Conservation (phyloP, 495 filamentous ascomycete species). For the Aspergillus funiculosus region DNA sequence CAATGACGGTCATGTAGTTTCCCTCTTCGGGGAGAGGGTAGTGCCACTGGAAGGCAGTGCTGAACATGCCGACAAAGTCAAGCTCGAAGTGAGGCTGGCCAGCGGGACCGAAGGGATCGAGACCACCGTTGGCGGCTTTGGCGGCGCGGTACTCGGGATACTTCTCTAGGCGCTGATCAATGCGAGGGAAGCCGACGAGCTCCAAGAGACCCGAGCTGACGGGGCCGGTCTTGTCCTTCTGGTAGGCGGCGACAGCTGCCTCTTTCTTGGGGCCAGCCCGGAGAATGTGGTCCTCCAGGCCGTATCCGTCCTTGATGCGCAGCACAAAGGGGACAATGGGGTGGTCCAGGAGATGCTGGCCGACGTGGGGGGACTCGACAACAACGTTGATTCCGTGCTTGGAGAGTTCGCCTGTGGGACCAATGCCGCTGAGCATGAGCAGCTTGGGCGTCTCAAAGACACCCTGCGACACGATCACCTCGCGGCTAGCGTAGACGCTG, state of each 20-base stretch:
- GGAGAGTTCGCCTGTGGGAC: slow-evolving; percentile 38
- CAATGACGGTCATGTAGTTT: slow-evolving; percentile 51
- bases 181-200: slow-evolving; percentile 51
- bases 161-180: slow-evolving; percentile 46
- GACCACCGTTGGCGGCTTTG: slow-evolving; percentile 45
- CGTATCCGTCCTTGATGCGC: slow-evolving; percentile 48
- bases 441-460: slow-evolving; percentile 44
- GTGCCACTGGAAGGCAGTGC: slow-evolving; percentile 60
- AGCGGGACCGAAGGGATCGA: slow-evolving; percentile 54
- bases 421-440: slow-evolving; percentile 45
- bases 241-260: slow-evolving; percentile 41
- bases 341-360: slow-evolving; percentile 56
- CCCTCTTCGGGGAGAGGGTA: slow-evolving; percentile 46
- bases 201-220: slow-evolving; percentile 48
- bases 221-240: slow-evolving; percentile 46
- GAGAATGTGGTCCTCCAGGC: slow-evolving; percentile 50
- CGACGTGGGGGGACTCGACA: slow-evolving; percentile 44
- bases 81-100: slow-evolving; percentile 62
- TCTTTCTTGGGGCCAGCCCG: slow-evolving; percentile 42
- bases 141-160: slow-evolving; percentile 44
- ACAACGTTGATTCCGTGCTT: slow-evolving; percentile 45
- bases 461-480: slow-evolving; percentile 43
- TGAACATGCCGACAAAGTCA: slow-evolving; percentile 58
- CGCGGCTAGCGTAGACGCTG: slow-evolving; percentile 34
- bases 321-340: slow-evolving; percentile 50